Conservation (phyloP, 805 yeast genomes). For the Millerozyma acaciae region DNA sequence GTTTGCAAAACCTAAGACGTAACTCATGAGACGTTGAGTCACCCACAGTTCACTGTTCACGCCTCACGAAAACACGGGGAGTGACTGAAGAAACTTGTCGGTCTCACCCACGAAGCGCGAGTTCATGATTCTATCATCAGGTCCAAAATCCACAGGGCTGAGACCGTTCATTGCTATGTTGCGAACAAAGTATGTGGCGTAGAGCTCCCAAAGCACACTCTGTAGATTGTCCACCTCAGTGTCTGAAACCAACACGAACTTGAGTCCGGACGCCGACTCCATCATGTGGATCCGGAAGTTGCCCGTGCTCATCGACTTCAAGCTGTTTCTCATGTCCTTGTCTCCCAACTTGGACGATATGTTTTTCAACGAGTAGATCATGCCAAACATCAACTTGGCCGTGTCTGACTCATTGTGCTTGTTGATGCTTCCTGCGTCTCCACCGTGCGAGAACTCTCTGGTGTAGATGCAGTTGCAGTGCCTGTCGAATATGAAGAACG, state of each 20-base stretch:
- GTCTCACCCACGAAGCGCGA: conserved; percentile 52
- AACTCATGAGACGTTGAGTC: too few species aligned
- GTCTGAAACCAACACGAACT: conserved; percentile 74
- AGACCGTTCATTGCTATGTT: conserved; percentile 55
- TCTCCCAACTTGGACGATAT: conserved; percentile 55
- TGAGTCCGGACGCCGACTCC: conserved; percentile 76
- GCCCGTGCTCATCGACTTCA: conserved; percentile 64
- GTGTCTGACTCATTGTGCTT: conserved; percentile 60
- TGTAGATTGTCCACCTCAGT: conserved; percentile 53
- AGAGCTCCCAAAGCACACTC: conserved; percentile 53
- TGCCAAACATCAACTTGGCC: conserved; percentile 82
- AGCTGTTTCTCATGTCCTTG: conserved; percentile 27
- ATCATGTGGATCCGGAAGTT: conserved; percentile 73
- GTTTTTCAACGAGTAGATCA: conserved; percentile 72
- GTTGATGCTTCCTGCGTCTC: conserved; percentile 32
- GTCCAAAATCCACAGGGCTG: conserved; percentile 55
- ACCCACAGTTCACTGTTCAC: neutral
- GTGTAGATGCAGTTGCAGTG: conserved; percentile 86
- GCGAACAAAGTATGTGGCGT: conserved; percentile 54
- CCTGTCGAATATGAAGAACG: conserved; percentile 87
- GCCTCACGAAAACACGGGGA: conserved; percentile 14
- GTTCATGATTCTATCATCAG: conserved; percentile 51
- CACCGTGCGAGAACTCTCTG: conserved; percentile 48
- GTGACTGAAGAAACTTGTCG: conserved; percentile 42
- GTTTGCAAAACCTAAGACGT: too few species aligned